Base-by-base conservation (phyloP, 345 rosid genomes). In the Raphanus sativus region DNA sequence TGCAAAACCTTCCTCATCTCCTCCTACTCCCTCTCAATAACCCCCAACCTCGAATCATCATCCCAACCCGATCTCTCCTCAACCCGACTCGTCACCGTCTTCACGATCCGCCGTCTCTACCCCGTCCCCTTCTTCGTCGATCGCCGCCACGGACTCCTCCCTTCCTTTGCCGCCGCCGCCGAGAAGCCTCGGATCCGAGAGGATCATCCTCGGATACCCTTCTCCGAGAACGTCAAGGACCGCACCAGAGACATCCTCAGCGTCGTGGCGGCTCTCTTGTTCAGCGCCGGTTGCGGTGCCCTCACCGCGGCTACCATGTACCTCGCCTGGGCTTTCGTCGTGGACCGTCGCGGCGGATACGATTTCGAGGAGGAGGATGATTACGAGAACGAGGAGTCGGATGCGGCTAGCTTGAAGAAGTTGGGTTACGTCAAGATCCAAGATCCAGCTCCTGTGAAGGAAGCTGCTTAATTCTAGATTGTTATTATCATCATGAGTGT, bases 271-370 rank as follows among this genome's bases (percentile, higher is more conserved):
- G 94, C 93, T 38, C 85, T 95, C 67, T 83, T 95, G 1, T 91
- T 95, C 50, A 98, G 98, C 6, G 98, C 92, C 70, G 97, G 96
- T 2, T 95, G 98, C 33, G 99, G 99, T 8, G 97, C 98, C 50
- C 87, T 95, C 33, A 90, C 99, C 10, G 98, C 95, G 7, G 91
- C 90, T 11, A 87, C 97, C 63, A 86, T 94, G 92, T 94, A 88
- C 81, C 84, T 94, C 79, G 88, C 83, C 25, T 94, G 98, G 98
- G 86, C 87, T 29, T 77, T 94, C 36, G 87, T 90, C 70, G 74
- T 87, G 21, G 75, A 81, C 50, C 88, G 89, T 12, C 79, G 67
- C 6, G 77, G 77, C 6, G 77, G 77, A 13, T 81, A 80, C 58
- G 67, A 77, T 5, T 62, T 71, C 21, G 69, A 59, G 1, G 66